phyloP scores from a whole-genome alignment of 495 filamentous ascomycete genomes.

The Penicillium maclennaniae region DNA sequence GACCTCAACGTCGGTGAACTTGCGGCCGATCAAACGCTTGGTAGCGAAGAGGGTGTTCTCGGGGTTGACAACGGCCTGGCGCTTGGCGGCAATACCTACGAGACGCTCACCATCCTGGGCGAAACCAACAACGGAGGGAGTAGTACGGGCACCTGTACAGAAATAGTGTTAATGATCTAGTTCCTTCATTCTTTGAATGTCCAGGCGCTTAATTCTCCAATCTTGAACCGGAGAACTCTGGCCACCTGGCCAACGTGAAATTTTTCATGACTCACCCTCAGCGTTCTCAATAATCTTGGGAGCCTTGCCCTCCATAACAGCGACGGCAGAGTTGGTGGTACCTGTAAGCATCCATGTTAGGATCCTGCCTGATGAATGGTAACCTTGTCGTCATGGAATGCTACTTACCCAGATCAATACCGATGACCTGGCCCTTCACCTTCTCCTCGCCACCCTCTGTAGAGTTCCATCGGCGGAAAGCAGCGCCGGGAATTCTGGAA shows the following conservation, averaged over 20 bases:
- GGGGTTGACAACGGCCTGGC: slow-evolving; percentile 97
- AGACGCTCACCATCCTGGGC: slow-evolving; percentile 95
- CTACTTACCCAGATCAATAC: slow-evolving; percentile 92
- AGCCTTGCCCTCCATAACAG: slow-evolving; percentile 93
- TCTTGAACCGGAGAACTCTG: slow-evolving; percentile 5
- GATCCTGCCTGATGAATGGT: background rate
- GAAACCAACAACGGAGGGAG: slow-evolving; percentile 95
- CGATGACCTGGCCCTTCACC: slow-evolving; percentile 93
- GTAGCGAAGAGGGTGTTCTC: slow-evolving; percentile 99
- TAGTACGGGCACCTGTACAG: slow-evolving; percentile 79
- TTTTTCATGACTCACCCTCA: slow-evolving; percentile 61
- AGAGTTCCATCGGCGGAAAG: slow-evolving; percentile 75
- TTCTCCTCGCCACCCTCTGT: slow-evolving; percentile 79
- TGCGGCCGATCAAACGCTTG: slow-evolving; percentile 98
- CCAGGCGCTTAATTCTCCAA: background rate
- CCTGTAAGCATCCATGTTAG: slow-evolving; percentile 48
- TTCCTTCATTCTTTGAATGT: background rate
- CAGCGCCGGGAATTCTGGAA: slow-evolving; percentile 50
- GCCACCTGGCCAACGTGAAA: slow-evolving; percentile 11
- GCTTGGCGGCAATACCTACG: slow-evolving; percentile 97
- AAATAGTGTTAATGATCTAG: slow-evolving; percentile 14
- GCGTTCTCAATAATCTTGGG: slow-evolving; percentile 97
- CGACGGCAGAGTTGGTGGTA: slow-evolving; percentile 97
- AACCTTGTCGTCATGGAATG: background rate
- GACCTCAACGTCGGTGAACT: slow-evolving; percentile 93